Evolutionary conservation across 805 yeast genomes (phyloP).

Genomic region (Candida ficus): DNA sequence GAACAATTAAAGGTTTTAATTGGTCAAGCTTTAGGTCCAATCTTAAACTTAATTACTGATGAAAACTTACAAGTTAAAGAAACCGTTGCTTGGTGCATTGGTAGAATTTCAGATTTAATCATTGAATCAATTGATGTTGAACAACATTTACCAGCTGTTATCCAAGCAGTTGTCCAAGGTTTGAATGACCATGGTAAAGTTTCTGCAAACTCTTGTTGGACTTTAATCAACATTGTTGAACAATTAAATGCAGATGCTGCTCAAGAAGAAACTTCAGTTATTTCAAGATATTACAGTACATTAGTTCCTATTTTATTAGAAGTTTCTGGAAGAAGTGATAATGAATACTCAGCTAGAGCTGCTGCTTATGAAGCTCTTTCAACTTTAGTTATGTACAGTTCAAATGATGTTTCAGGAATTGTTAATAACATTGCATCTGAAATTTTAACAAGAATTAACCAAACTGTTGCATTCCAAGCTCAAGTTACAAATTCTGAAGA

Average conservation of each 20-base stretch:
- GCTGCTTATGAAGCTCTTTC: slow-evolving; percentile 96
- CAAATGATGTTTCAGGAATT: slow-evolving; percentile 61
- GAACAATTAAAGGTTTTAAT: slow-evolving; percentile 62
- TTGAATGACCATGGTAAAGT: slow-evolving; percentile 88
- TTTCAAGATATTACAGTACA: slow-evolving; percentile 68
- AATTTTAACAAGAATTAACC: slow-evolving; percentile 65
- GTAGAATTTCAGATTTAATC: slow-evolving; percentile 87
- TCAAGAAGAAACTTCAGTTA: slow-evolving; percentile 44
- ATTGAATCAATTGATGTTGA: slow-evolving; percentile 68
- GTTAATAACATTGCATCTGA: slow-evolving; percentile 73
- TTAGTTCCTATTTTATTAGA: slow-evolving; percentile 67
- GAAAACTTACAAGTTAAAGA: slow-evolving; percentile 82
- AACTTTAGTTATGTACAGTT: slow-evolving; percentile 69
- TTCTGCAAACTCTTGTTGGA: slow-evolving; percentile 97
- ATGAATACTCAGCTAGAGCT: slow-evolving; percentile 84
- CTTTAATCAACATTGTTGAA: slow-evolving; percentile 85
- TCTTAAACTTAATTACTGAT: slow-evolving; percentile 70
- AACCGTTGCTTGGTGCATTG: slow-evolving; percentile 98
- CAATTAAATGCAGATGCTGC: slow-evolving; percentile 58
- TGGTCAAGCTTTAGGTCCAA: slow-evolving; percentile 78
- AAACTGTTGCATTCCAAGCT: slow-evolving; percentile 55
- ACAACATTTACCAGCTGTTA: slow-evolving; percentile 60
- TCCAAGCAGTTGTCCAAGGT: slow-evolving; percentile 74
- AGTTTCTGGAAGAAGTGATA: slow-evolving; percentile 68
- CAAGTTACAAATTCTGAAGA: slow-evolving; percentile 66